Evolutionary conservation across 1,139 yeast genomes (phyloP), one percentile per base, ranked within the genome.

Genomic region (Nadsonia starkeyi-henricii): DNA sequence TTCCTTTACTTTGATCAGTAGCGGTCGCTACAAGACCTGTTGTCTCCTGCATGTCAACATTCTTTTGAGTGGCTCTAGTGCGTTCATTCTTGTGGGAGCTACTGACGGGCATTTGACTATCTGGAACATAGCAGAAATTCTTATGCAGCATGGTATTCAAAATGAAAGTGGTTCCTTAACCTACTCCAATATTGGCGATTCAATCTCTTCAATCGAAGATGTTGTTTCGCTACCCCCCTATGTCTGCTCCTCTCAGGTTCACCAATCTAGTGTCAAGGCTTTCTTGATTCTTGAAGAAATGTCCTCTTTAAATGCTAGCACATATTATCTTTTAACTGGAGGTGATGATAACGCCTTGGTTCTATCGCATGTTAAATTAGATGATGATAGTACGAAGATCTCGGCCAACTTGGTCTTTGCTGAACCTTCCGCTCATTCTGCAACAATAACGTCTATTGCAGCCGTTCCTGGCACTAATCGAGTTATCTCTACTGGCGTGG

Each of bases 271-370:
- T 42, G 74, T 89, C 49, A 84, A 86, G 54, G 76, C 81, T 0
- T 55, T 79, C 12, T 33, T 52, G 48, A 13, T 56, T 13, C 42
- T 43, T 21, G 43, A 46, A 20, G 19, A 36, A 3, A 7, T 33
- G 17, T 33, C 39, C 15, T 15, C 46, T 2, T 20, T 43, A 12
- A 36, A 13, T 4, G 46, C 36, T 18, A 46, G 30, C 7, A 46
- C 45, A 15, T 17, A 37, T 52, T 2, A 20, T 49, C 61, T 80
- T 15, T 62, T 79, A 3, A 78, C 95, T 1, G 96, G 96, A 20
- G 97, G 98, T 49, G 98, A 91, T 62, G 98, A 91, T 58, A 89
- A 89, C 64, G 81, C 88, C 0, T 62, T 89, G 8, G 71, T 72
- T 0, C 62, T 77, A 2, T 71, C 77, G 1, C 56, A 57, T 20